Evolutionary conservation across 1,284 basidiomycete species (phyloP), one percentile per base, ranked within the genome.

Genomic region (Puccinia horiana): DNA sequence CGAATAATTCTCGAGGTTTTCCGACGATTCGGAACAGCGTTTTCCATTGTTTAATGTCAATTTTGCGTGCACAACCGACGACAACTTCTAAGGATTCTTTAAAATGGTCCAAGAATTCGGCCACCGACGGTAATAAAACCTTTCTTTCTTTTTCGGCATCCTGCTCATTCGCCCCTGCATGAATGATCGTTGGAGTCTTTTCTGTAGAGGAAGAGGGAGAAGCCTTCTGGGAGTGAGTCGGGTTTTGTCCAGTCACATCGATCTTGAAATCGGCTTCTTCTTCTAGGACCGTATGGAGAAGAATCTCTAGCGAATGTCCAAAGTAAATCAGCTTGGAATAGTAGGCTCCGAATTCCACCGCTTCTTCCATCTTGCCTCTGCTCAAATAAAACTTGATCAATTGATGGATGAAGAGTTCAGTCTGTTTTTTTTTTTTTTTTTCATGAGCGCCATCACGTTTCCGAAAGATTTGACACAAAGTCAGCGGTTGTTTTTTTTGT

Each of bases 61-160:
- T 99, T 88, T 99, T 99, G 72, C 97, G 90, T 11, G 97, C 97
- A 86, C 96, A 98, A 8, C 93, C 92, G 11, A 98, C 96, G 0
- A 99, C 94, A 5, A 99, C 95, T 83, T 97, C 94, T 77, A 98
- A 88, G 4, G 93, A 91, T 76, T 91, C 92, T 82, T 94, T 92
- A 86, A 98, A 99, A 86, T 98, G 92, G 86, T 99, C 96, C 84
- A 99, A 88, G 86, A 99, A 99, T 83, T 94, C 93, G 32, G 69
- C 90, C 1, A 94, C 92, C 69, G 32, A 29, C 1, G 56, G 56
- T 18, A 61, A 32, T 32, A 61, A 26, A 9, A 29, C 56, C 11
- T 32, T 61, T 61, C 56, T 29, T 29, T 29, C 26, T 18, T 29
- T 29, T 23, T 61, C 11, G 44, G 44, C 18, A 47, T 0, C 32